A percentile compares a stretch with the other conserved stretches of the same genome.
These are phyloP conservation scores for Candida arabinofermentans DNA, from an alignment of 805 yeast genomes.

Conservation along the genomic window DNA sequence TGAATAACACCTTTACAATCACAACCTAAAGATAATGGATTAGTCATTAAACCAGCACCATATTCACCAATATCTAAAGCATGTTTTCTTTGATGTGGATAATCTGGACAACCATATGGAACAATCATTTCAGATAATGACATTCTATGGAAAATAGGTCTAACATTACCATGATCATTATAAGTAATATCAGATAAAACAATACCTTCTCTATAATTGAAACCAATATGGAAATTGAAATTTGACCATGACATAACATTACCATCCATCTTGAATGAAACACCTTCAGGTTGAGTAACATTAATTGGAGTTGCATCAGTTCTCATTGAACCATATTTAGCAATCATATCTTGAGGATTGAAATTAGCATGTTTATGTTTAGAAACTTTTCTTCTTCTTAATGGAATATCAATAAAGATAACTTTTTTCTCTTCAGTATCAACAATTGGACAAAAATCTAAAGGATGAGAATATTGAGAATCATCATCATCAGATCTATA, in stretches of 20 bases:
- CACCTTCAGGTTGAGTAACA: slow-evolving; percentile 79
- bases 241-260: slow-evolving; percentile 74
- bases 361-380: slow-evolving; percentile 66
- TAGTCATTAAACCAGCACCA: slow-evolving; percentile 84
- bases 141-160: slow-evolving; percentile 75
- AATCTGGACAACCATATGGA: slow-evolving; percentile 76
- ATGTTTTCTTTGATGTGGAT: slow-evolving; percentile 81
- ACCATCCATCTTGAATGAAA: slow-evolving; percentile 68
- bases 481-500: slow-evolving; percentile 75
- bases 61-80: slow-evolving; percentile 86
- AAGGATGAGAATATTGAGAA: slow-evolving; percentile 63
- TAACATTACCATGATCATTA: slow-evolving; percentile 69
- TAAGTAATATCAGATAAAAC: slow-evolving; percentile 69
- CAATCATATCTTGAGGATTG: slow-evolving; percentile 60
- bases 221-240: slow-evolving; percentile 74
- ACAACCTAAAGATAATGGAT: slow-evolving; percentile 73
- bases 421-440: slow-evolving; percentile 69
- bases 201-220: slow-evolving; percentile 83
- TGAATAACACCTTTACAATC: slow-evolving; percentile 86
- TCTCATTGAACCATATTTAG: slow-evolving; percentile 62
- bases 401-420: slow-evolving; percentile 71
- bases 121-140: slow-evolving; percentile 82
- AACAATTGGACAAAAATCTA: slow-evolving; percentile 79
- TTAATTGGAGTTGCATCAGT: slow-evolving; percentile 61
- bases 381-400: slow-evolving; percentile 67